These are phyloP conservation scores for Aspergillus flavus DNA, from an alignment of 2,329 filamentous ascomycete genomes.

Conservation along the genomic window DNA sequence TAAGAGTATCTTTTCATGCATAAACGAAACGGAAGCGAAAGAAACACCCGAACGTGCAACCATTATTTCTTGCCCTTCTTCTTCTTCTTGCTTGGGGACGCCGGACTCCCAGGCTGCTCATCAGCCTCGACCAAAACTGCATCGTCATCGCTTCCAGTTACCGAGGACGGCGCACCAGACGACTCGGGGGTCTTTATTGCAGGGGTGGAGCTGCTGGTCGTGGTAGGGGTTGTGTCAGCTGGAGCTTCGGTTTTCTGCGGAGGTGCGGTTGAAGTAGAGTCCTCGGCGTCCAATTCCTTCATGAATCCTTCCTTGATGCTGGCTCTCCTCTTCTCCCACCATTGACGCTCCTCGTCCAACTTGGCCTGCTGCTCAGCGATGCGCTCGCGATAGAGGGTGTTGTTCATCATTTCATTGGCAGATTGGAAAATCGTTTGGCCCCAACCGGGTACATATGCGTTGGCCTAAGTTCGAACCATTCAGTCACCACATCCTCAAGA, in stretches of 20 bases:
- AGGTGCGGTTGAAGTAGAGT: conserved; percentile 12
- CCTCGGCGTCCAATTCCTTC: conserved; percentile 68
- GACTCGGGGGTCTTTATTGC: conserved; percentile 24
- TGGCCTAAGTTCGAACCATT: conserved; percentile 64
- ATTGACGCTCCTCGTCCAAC: conserved; percentile 74
- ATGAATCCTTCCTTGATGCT: conserved; percentile 76
- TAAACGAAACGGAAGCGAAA: conserved; percentile 8
- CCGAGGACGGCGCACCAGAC: conserved; percentile 36
- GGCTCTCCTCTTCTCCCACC: conserved; percentile 85
- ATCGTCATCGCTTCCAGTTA: conserved; percentile 66
- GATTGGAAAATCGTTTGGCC: conserved; percentile 95
- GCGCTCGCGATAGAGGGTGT: conserved; percentile 72
- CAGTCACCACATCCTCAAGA: conserved; percentile 16
- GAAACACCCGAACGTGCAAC: conserved; percentile 1
- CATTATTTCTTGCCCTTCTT: conserved; percentile 51
- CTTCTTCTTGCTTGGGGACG: conserved; percentile 38
- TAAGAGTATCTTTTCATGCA: conserved; percentile 6
- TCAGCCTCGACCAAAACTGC: conserved; percentile 75
- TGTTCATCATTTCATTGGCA: conserved; percentile 92
- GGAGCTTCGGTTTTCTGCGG: conserved; percentile 9
- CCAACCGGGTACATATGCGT: conserved; percentile 85
- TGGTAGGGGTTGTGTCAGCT: conserved; percentile 17
- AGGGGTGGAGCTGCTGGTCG: conserved; percentile 15
- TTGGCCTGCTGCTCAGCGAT: conserved; percentile 75
- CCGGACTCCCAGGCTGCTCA: conserved; percentile 42